These are phyloP conservation scores for Tricladium varicosporioides DNA, from an alignment of 2,329 filamentous ascomycete species.

Conservation along the genomic window DNA sequence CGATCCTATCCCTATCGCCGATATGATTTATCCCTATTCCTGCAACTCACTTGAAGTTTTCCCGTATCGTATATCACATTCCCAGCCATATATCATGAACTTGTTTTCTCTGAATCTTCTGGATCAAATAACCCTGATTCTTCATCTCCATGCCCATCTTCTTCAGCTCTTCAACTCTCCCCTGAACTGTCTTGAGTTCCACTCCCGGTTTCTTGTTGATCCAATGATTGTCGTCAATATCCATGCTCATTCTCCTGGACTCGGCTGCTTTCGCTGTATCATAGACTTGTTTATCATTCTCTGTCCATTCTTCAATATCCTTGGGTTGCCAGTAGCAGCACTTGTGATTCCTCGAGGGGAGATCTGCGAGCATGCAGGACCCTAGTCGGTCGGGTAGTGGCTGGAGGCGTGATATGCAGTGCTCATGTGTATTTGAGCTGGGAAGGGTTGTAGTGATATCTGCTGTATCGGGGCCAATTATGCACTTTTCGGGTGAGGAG, in stretches of 20 bases:
- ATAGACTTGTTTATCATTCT: not conserved
- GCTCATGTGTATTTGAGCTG: constrained; percentile 2
- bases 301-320: not conserved
- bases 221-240: too few species aligned
- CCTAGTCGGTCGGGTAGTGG: not conserved
- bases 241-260: not conserved
- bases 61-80: too few species aligned
- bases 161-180: too few species aligned
- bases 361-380: constrained; percentile 2
- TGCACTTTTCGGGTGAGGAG: not conserved
- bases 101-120: too few species aligned
- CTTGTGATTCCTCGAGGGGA: not conserved
- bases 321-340: constrained; percentile 10
- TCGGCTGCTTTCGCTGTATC: not conserved
- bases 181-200: too few species aligned
- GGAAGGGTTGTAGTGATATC: not conserved
- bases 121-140: too few species aligned
- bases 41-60: too few species aligned
- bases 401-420: constrained; percentile 7
- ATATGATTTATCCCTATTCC: too few species aligned
- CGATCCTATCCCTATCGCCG: too few species aligned
- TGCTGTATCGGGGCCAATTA: not conserved
- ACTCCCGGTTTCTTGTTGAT: too few species aligned
- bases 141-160: too few species aligned
- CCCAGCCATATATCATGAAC: too few species aligned